Conservation (phyloP, 441 rosid genomes). For the Adansonia madagascariensis region DNA sequence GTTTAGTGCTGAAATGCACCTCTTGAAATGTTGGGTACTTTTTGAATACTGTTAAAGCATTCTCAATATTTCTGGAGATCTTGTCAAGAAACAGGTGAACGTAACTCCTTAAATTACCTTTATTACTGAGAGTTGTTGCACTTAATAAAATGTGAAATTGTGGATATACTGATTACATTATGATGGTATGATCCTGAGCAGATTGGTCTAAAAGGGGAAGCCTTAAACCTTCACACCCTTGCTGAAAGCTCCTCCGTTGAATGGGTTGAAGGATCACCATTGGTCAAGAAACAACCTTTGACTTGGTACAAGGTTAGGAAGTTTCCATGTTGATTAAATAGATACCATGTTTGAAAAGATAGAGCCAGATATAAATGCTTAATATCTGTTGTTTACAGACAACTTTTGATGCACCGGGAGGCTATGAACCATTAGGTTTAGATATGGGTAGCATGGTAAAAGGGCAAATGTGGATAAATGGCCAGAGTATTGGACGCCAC, state of each 20-base stretch:
- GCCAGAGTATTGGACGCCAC: slow-evolving; percentile 67
- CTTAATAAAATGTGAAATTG: not conserved
- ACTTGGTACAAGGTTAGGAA: slow-evolving; percentile 75
- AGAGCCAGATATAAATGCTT: not conserved
- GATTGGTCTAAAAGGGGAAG: slow-evolving; percentile 67
- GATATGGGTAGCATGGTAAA: slow-evolving; percentile 79
- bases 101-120: not conserved
- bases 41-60: not conserved
- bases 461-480: slow-evolving; percentile 73
- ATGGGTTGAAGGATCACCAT: slow-evolving; percentile 55
- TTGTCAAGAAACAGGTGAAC: not conserved
- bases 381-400: slow-evolving; percentile 37
- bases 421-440: slow-evolving; percentile 61
- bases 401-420: slow-evolving; percentile 51
- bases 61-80: too few species aligned
- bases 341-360: not conserved
- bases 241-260: slow-evolving; percentile 57
- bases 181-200: slow-evolving; percentile 33
- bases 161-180: not conserved
- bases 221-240: slow-evolving; percentile 47
- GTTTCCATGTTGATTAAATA: slow-evolving; percentile 10
- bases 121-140: not conserved
- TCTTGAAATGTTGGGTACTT: too few species aligned
- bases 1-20: too few species aligned
- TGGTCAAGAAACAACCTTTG: slow-evolving; percentile 55